These are phyloP conservation scores for Ophiostoma quercus DNA, from an alignment of 2,329 filamentous ascomycete genomes.

Conservation along the genomic window DNA sequence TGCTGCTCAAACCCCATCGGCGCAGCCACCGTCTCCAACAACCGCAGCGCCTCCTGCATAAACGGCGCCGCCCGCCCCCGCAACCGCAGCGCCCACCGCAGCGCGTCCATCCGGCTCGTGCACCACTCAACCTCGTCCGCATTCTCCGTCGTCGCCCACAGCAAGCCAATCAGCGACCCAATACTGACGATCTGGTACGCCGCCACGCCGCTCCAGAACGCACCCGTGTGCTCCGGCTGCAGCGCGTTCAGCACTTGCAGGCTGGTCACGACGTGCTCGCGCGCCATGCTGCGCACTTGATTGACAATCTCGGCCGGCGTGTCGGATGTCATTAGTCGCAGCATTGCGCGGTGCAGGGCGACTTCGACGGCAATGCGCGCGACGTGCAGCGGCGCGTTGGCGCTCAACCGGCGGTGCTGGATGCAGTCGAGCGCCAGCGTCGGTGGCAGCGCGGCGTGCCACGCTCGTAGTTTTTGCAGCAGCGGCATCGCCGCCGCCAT, in stretches of 20 bases:
- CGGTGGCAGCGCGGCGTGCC: constrained; percentile 10
- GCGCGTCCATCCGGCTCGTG: constrained; percentile 15
- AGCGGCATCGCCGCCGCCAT: constrained; percentile 7
- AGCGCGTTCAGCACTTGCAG: constrained; percentile 9
- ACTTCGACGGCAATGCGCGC: constrained; percentile 14
- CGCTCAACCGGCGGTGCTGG: constrained; percentile 12
- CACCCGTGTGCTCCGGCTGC: constrained; percentile 16
- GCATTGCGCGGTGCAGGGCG: constrained; percentile 15
- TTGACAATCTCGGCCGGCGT: background rate
- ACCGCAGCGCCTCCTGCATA: constrained; percentile 15
- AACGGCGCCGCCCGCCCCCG: constrained; percentile 14
- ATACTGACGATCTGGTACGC: constrained; percentile 15
- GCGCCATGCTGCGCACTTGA: constrained; percentile 5
- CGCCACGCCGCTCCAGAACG: constrained; percentile 13
- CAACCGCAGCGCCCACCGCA: constrained; percentile 14
- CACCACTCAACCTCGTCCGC: constrained; percentile 15
- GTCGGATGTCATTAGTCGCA: constrained; percentile 11
- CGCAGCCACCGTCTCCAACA: constrained; percentile 13
- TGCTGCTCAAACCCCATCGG: constrained; percentile 11
- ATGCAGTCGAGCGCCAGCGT: constrained; percentile 18
- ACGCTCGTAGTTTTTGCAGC: background rate
- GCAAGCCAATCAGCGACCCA: constrained; percentile 15
- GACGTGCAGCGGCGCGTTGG: constrained; percentile 15
- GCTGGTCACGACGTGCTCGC: constrained; percentile 10
- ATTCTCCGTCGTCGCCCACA: constrained; percentile 16